Conservation (phyloP, 140 eudicot genomes). For the Oenanthe javanica region DNA sequence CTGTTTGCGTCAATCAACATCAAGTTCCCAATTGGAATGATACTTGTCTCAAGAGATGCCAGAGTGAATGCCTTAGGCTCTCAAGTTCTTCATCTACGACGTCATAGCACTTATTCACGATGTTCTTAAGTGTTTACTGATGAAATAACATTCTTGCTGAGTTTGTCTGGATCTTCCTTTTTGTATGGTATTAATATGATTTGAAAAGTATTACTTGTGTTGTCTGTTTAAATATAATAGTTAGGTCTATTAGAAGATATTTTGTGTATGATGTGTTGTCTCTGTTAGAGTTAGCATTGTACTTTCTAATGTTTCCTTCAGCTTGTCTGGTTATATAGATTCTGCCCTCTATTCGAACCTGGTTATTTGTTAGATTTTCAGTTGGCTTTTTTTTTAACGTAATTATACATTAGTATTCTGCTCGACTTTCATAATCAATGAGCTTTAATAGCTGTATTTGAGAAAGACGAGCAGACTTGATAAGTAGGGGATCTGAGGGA, state of each 20-base stretch:
- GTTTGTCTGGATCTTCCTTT: background rate
- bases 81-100: constrained; percentile 43
- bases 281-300: background rate
- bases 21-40: constrained; percentile 99
- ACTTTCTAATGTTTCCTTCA: background rate
- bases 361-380: background rate
- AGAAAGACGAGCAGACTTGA: background rate
- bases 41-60: constrained; percentile 76
- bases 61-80: constrained; percentile 81
- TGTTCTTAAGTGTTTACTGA: constrained; percentile 46
- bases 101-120: constrained; percentile 39
- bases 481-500: too few relatives aligned
- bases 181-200: background rate
- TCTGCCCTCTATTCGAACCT: background rate
- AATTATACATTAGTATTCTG: background rate
- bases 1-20: constrained; percentile 91
- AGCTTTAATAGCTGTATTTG: background rate
- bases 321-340: background rate
- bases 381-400: background rate
- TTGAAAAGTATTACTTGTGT: background rate
- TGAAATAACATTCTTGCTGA: constrained; percentile 33
- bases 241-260: background rate
- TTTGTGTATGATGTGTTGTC: background rate
- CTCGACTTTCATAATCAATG: background rate
- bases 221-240: background rate